These are phyloP conservation scores for Rhynchosporium graminicola DNA, from an alignment of 2,329 filamentous ascomycete species.

Conservation along the genomic window DNA sequence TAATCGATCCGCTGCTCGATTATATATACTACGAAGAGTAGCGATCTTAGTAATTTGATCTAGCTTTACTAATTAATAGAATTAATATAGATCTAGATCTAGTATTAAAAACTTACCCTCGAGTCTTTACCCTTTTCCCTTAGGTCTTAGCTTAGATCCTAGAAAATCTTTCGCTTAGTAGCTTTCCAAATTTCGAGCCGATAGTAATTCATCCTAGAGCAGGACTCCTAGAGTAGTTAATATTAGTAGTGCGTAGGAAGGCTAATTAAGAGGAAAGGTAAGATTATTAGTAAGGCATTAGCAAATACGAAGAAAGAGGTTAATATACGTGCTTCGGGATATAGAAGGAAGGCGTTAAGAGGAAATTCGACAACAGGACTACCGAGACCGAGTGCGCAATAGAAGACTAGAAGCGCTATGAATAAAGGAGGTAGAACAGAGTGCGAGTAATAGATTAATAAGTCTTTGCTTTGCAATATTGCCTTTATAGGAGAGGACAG, in stretches of 20 bases:
- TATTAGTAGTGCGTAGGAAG: conserved; percentile 23
- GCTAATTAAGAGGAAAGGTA: conserved; percentile 12
- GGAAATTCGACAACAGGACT: conserved; percentile 16
- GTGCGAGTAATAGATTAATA: neutral
- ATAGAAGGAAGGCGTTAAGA: conserved; percentile 13
- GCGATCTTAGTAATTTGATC: conserved; percentile 25
- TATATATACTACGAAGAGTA: conserved; percentile 20
- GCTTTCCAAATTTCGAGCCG: conserved; percentile 13
- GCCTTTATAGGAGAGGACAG: neutral
- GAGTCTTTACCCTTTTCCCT: conserved; percentile 26
- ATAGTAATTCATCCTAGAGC: conserved; percentile 20
- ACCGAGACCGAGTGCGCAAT: conserved; percentile 20
- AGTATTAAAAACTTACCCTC: conserved; percentile 20
- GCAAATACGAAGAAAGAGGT: conserved; percentile 21
- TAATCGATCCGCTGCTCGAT: conserved; percentile 16
- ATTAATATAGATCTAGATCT: conserved; percentile 17
- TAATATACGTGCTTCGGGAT: conserved; percentile 6
- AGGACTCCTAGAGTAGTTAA: conserved; percentile 24
- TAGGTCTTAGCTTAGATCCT: conserved; percentile 14
- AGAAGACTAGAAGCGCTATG: conserved; percentile 6
- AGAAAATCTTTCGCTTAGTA: conserved; percentile 14
- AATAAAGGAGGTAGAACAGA: conserved; percentile 5
- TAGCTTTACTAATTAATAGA: neutral
- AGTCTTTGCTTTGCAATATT: neutral
- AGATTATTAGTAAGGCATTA: conserved; percentile 16